Evolutionary conservation across 2,329 filamentous ascomycete genomes (phyloP).

Genomic region (Claviceps sorghi): DNA sequence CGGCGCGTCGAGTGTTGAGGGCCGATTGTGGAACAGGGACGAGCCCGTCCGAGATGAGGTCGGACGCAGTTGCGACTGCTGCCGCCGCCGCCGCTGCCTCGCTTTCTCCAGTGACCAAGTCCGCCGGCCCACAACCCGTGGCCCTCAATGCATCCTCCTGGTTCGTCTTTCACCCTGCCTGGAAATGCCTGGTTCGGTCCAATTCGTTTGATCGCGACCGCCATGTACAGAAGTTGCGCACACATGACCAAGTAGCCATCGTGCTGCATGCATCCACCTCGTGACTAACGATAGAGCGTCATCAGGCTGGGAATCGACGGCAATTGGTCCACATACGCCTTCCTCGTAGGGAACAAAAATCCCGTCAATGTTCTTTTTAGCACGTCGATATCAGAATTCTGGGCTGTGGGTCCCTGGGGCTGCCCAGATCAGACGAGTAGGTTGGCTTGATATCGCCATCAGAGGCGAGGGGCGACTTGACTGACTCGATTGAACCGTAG

Average conservation of each 20-base stretch:
- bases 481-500: slow-evolving; percentile 13
- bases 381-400: slow-evolving; percentile 56
- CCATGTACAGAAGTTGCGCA: neutral
- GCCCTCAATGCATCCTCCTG: slow-evolving; percentile 11
- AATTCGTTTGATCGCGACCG: neutral
- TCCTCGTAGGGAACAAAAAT: slow-evolving; percentile 31
- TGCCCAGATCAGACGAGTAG: slow-evolving; percentile 30
- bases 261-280: neutral
- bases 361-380: slow-evolving; percentile 35
- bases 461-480: neutral
- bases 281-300: neutral
- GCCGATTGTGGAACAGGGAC: neutral
- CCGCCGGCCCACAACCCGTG: slow-evolving; percentile 7
- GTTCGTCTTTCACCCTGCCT: slow-evolving; percentile 4
- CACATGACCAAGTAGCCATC: neutral
- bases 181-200: neutral
- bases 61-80: slow-evolving; percentile 4
- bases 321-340: slow-evolving; percentile 54
- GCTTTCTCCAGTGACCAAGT: neutral
- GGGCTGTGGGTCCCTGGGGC: slow-evolving; percentile 47
- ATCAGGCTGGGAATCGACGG: slow-evolving; percentile 52
- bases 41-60: slow-evolving; percentile 2
- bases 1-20: neutral
- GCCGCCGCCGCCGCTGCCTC: slow-evolving; percentile 3
- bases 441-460: slow-evolving; percentile 11